Base-by-base conservation (phyloP, 2,329 filamentous ascomycete genomes). In the Phialophora chinensis region DNA sequence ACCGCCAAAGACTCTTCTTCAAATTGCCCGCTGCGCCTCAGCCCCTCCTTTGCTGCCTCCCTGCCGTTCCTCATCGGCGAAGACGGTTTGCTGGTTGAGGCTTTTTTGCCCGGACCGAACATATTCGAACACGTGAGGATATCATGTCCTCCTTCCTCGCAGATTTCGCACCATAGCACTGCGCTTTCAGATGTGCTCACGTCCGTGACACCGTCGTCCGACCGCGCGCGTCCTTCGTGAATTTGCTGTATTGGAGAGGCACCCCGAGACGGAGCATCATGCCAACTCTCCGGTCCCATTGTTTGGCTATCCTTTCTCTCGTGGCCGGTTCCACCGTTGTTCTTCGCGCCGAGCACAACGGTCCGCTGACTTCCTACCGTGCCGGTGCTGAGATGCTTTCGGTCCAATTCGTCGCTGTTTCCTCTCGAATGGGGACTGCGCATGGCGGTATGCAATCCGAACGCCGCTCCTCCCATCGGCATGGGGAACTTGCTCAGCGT, bases 41-140 rank as follows among this genome's bases (percentile, higher is more conserved):
- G 20, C 17, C 49, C 31, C 23, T 61, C 50, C 8, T 44, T 31
- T 12, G 6, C 38, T 1, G 42, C 52, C 7, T 35, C 35, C 14
- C 38, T 38, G 25, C 27, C 53, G 27, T 17, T 10, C 14, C 57
- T 20, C 38, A n/a, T 20, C 1, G 62, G 44, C 61, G 52, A 25
- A 14, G 52, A 17, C 4, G 35, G 50, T 27, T 29, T 38, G 56
- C 56, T 60, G 31, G 44, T 20, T 3, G 29, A 38, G 33, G 14
- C 27, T 29, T 52, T 60, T 42, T 68, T 63, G n/a, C 65, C 67
- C 1, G 67, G 55, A 5, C 66, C 68, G 38, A 91, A 94, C 89
- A 97, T 95, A 77, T 92, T 94, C 61, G 91, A 93, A 83, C 94
- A 98, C 25, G 91, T 96, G 64, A 98, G 83, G 67, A 98, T 97